Evolutionary conservation across 805 yeast species (phyloP), one percentile per base, ranked within the genome.

Genomic region (Kurtzmaniella fragi): DNA sequence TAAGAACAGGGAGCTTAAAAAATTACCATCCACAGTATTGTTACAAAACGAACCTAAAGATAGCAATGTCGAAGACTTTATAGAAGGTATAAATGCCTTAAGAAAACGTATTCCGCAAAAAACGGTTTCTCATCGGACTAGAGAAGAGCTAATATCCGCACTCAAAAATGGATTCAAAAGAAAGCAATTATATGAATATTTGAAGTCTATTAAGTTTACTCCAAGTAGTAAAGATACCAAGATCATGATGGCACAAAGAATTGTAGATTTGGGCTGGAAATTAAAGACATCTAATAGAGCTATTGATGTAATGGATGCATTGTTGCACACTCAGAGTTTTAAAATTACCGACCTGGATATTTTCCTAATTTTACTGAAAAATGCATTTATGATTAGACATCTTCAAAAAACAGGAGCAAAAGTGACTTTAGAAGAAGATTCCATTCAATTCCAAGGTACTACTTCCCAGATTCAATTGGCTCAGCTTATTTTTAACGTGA

Each of bases 381-480:
- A 64, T 34, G 77, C 75, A 8, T 42, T 48, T 15, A 46, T 70
- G 12, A 52, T 72, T 6, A 60, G 69, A 31, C 59, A 63, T 37
- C 55, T 75, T 50, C 57, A 68, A 15, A 51, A 67, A 35, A 57
- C 64, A 1, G 78, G 77, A 1, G 65, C 69, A 3, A 49, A 56
- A 34, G 55, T 74, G 28, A 45, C 56, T 4, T 60, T 73, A 28
- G 60, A 58, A 30, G 54, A 52, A 13, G 47, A 44, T 23, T 59
- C 54, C 27, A 56, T 75, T 14, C 44, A 57, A 8, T 56, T 75
- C 12, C 43, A 55, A n/a, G 73, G 77, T 6, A 64, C 75, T 0
- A 58, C 53, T 5, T 45, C 53, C 15, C 75, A 74, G 28, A 57
- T 67, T 28, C 57, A 61, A 17, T 73, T 70, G 59, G 73, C 76